These are phyloP conservation scores for Barnettozyma wickerhamii DNA, from an alignment of 805 yeast genomes.

Conservation along the genomic window DNA sequence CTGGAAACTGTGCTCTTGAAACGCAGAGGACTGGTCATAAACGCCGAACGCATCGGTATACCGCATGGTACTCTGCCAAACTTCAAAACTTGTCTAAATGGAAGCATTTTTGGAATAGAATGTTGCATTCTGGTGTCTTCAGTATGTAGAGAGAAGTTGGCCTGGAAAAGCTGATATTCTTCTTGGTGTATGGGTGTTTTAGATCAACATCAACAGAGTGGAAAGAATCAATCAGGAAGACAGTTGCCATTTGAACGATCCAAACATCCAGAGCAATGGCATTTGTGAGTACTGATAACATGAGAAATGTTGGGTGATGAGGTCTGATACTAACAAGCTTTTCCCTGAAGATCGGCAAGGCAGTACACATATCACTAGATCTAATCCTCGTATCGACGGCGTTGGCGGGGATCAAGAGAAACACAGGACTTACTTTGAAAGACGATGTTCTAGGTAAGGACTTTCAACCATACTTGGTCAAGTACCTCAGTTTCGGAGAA, in stretches of 20 bases:
- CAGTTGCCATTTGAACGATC: no score
- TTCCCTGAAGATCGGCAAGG: conserved; percentile 41
- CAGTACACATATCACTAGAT: conserved; percentile 55
- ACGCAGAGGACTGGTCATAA: no score
- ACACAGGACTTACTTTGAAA: conserved; percentile 64
- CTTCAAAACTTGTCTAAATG: background rate
- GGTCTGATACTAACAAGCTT: background rate
- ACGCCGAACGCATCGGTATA: no score
- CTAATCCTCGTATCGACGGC: conserved; percentile 60
- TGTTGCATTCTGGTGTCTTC: background rate
- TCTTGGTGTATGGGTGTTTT: background rate
- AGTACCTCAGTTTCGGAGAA: conserved; percentile 85
- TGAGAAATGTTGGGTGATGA: no score
- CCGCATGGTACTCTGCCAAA: background rate
- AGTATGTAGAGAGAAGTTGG: no score
- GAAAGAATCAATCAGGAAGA: no score
- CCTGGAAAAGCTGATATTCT: background rate
- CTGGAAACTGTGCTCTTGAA: no score
- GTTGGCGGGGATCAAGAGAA: conserved; percentile 68
- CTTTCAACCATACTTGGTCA: conserved; percentile 47
- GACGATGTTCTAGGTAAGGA: conserved; percentile 41
- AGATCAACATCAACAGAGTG: no score
- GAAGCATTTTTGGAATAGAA: background rate
- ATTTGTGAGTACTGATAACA: background rate
- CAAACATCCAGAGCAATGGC: no score